Evolutionary conservation across 2,329 filamentous ascomycete species (phyloP), one percentile per base, ranked within the genome.

Genomic region (Phyllosticta citrichinensis): DNA sequence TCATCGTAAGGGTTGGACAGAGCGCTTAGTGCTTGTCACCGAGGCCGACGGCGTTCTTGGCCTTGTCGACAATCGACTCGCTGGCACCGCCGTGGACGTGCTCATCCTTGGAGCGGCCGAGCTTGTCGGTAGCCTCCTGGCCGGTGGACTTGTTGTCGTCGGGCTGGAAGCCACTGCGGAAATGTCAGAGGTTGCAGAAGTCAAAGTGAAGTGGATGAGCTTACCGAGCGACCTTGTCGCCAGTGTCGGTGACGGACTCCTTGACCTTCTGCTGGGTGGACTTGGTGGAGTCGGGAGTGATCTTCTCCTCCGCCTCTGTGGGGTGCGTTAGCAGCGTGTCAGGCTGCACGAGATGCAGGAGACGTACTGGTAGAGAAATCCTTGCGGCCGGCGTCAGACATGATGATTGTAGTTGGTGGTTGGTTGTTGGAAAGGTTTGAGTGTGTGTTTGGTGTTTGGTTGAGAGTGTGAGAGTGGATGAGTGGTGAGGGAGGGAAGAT

Each of bases 351-450:
- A 19, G 53, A 12, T 14, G 55, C 40, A 14, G 27, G 52, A 27
- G 58, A 67, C 69, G 58, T 66, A 73, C 75, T 82, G 71, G 77
- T 77, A 66, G 73, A 68, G 73, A 83, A 79, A 74, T 83, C 82
- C 76, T 86, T 86, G 81, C 83, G 83, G 69, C 77, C 79, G 67
- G 73, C 59, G 75, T 86, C 83, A 79, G 83, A 82, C 82, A 84
- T 85, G 73, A 68, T 70, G 64, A 61, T 81, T 81, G 69, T 65
- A 78, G 70, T 67, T 70, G 61, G 64, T 67, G 55, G 40, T 64
- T 68, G 64, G 67, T 65, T 55, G 55, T 65, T 70, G 63, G 58
- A 66, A 66, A 60, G 56, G 64, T 61, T 56, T 24, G 12, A 22
- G 14, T 20, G 22, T 56, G 58, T 22, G 54, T 25, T 64, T 63